Evolutionary conservation across 106 monocot genomes (phyloP).

Genomic region (Alisma plantagoaquatica): DNA sequence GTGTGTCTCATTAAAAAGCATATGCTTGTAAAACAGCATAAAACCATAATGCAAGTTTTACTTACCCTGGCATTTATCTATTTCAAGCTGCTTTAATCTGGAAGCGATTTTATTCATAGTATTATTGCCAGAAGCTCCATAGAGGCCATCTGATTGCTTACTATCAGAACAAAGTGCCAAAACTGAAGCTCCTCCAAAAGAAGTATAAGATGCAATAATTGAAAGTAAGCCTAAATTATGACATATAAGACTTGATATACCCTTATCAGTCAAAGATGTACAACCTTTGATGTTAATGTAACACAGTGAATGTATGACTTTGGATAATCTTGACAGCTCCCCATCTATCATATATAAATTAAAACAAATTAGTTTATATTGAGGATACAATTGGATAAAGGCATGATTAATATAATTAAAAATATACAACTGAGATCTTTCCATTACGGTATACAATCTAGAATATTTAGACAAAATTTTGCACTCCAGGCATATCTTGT

Average conservation of each 20-base stretch:
- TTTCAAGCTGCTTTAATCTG: constrained; percentile 46
- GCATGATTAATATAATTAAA: no score
- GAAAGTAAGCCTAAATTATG: constrained; percentile 32
- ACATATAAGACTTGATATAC: constrained; percentile 50
- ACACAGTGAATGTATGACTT: constrained; percentile 19
- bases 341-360: constrained; percentile 31
- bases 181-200: constrained; percentile 47
- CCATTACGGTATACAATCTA: no score
- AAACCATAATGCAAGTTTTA: constrained; percentile 3
- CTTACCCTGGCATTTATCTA: constrained; percentile 69
- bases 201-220: constrained; percentile 52
- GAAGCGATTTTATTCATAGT: constrained; percentile 25
- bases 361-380: neutral
- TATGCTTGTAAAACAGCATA: no score
- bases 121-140: neutral
- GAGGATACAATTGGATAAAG: no score
- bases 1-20: no score
- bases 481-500: no score
- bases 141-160: neutral
- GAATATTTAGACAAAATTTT: no score
- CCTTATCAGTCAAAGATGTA: constrained; percentile 43
- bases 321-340: constrained; percentile 33
- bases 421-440: no score
- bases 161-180: constrained; percentile 30
- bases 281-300: constrained; percentile 67